Base-by-base conservation (phyloP, 2,329 filamentous ascomycete genomes). In the Allantophomopsis lycopodina region DNA sequence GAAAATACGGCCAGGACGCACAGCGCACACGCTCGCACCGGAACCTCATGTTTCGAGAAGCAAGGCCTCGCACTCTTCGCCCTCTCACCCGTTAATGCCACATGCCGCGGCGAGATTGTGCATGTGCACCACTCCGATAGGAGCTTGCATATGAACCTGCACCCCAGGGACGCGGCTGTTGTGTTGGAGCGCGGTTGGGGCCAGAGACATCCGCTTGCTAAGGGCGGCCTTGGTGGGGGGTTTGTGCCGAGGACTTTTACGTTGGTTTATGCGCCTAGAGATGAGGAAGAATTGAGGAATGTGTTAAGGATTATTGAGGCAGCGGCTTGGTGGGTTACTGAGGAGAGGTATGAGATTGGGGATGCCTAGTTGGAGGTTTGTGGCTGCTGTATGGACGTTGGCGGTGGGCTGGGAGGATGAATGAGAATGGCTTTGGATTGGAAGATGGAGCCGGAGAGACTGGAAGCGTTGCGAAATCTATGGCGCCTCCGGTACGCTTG, bases 181-280 rank as follows among this genome's bases (percentile, higher is more conserved):
- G 70, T 91, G 14, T 61, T 94, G 17, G 70, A 78, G 48, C 76
- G 75, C 45, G 83, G 84, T 2, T 93, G 86, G 85, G 87, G 81
- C 1, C 77, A 93, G 61, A 49, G 73, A 23, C 76, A 79, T 47
- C 76, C 73, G 2, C 59, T 87, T 40, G 78, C 83, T 7, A 72
- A 74, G 50, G 78, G 75, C 40, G 73, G 75, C 34, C 77, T 73
- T 65, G 69, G 79, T 46, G 65, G 67, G 44, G 35, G 18, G 14
- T 16, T 38, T 28, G 76, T 91, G 40, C 83, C 84, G 0, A 62
- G 68, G 3, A 79, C 81, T 33, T 93, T 93, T 57, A 65, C 85
- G 42, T 78, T 93, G 75, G 66, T 93, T 4, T 94, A 94, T 60
- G 83, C 85, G 14, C 85, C 86, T 2, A 64, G 82, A 51, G 68